Percentiles rank a stretch among this genome's conserved stretches.
Conservation (phyloP, 352 stramenopile genomes). For the Phytophthora citricola region DNA sequence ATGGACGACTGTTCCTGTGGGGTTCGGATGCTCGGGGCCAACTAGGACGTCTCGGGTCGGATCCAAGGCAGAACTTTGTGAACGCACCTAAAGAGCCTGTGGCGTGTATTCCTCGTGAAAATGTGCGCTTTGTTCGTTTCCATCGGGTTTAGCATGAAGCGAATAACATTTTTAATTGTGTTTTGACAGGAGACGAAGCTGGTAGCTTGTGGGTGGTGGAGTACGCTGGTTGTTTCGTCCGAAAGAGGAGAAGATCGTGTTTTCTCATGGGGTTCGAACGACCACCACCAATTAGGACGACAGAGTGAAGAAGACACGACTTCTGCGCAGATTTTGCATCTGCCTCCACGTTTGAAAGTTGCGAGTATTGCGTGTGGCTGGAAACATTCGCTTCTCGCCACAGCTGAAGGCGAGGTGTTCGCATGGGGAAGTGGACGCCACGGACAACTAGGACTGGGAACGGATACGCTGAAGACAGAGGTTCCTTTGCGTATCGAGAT, state of each 20-base stretch:
- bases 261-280: slow-evolving; percentile 67
- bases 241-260: slow-evolving; percentile 23
- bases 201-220: slow-evolving; percentile 79
- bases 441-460: slow-evolving; percentile 75
- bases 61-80: slow-evolving; percentile 17
- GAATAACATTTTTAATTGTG: background rate
- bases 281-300: slow-evolving; percentile 57
- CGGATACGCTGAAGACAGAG: slow-evolving; percentile 19
- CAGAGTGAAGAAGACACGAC: background rate
- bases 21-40: slow-evolving; percentile 69
- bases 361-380: slow-evolving; percentile 78
- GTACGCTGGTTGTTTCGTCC: slow-evolving; percentile 54
- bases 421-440: slow-evolving; percentile 78
- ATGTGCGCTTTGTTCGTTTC: slow-evolving; percentile 10
- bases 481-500: slow-evolving; percentile 37
- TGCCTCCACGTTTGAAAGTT: slow-evolving; percentile 42
- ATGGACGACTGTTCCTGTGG: slow-evolving; percentile 68
- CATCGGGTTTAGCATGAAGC: no score
- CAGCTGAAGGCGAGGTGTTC: slow-evolving; percentile 54
- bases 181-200: slow-evolving; percentile 35
- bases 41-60: slow-evolving; percentile 28
- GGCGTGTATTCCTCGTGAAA: slow-evolving; percentile 18
- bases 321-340: slow-evolving; percentile 17
- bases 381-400: slow-evolving; percentile 81
- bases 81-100: slow-evolving; percentile 9